Evolutionary conservation across 805 yeast species (phyloP).

Genomic region (Lachancea mirantina): DNA sequence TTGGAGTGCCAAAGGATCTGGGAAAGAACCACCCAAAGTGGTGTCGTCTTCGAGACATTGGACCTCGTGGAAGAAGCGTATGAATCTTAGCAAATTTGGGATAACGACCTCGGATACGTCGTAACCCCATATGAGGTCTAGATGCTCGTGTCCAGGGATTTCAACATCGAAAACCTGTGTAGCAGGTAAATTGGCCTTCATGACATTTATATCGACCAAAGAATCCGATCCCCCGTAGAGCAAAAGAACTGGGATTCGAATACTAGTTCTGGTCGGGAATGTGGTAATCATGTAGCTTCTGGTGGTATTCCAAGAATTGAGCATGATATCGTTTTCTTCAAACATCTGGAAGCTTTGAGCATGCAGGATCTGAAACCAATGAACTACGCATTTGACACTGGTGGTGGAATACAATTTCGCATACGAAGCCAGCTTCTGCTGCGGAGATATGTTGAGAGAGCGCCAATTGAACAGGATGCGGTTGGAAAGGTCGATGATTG

Average conservation of each 20-base stretch:
- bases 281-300: slow-evolving; percentile 31
- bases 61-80: slow-evolving; percentile 25
- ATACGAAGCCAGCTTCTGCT: slow-evolving; percentile 74
- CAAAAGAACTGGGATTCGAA: slow-evolving; percentile 64
- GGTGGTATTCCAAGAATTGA: slow-evolving; percentile 28
- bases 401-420: slow-evolving; percentile 88
- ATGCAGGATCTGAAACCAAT: slow-evolving; percentile 88
- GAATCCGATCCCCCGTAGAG: slow-evolving; percentile 79
- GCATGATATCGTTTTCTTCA: slow-evolving; percentile 49
- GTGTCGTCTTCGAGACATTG: slow-evolving; percentile 6
- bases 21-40: too few species aligned
- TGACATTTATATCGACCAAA: slow-evolving; percentile 75
- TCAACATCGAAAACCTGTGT: slow-evolving; percentile 45
- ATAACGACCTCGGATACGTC: slow-evolving; percentile 47
- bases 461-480: slow-evolving; percentile 73
- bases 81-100: slow-evolving; percentile 34
- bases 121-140: slow-evolving; percentile 85
- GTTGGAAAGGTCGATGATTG: slow-evolving; percentile 65
- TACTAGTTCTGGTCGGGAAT: slow-evolving; percentile 57
- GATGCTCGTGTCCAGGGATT: slow-evolving; percentile 71
- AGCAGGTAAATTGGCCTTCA: slow-evolving; percentile 60
- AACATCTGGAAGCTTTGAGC: slow-evolving; percentile 80
- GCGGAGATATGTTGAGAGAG: slow-evolving; percentile 56
- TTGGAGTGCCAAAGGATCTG: too few species aligned
- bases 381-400: slow-evolving; percentile 87